phyloP scores from a whole-genome alignment of 2,329 filamentous ascomycete species.

The Drechslera avenae region DNA sequence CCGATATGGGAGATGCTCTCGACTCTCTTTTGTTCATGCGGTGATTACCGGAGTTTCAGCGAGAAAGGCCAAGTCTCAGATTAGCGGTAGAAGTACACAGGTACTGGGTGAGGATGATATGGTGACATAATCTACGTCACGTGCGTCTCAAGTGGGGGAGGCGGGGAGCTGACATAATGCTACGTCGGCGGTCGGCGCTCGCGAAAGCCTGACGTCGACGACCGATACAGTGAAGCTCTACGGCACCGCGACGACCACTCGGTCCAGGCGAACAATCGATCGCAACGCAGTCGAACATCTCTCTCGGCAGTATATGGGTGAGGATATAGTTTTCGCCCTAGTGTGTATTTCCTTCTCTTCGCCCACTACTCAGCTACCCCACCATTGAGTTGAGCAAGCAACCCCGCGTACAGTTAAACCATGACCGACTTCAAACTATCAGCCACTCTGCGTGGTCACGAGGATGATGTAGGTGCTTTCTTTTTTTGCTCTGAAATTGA shows the following conservation, averaged over 20 bases:
- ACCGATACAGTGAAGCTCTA: constrained; percentile 3
- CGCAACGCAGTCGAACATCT: background rate
- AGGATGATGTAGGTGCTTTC: constrained; percentile 74
- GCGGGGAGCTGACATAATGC: constrained; percentile 11
- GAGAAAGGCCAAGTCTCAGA: background rate
- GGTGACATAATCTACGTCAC: background rate
- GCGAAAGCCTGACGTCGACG: constrained; percentile 19
- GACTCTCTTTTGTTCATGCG: too few relatives aligned
- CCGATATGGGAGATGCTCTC: background rate
- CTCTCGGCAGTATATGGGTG: constrained; percentile 13
- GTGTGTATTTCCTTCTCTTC: constrained; percentile 17
- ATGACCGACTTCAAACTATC: constrained; percentile 94
- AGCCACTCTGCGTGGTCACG: constrained; percentile 84
- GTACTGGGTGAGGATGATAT: background rate
- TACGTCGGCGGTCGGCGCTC: constrained; percentile 1
- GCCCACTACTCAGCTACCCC: constrained; percentile 13
- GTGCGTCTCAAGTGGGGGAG: background rate
- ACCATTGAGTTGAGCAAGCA: constrained; percentile 23
- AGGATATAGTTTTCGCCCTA: constrained; percentile 1
- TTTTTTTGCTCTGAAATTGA: background rate
- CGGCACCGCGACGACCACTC: background rate
- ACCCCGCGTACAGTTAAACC: constrained; percentile 34
- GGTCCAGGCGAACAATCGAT: background rate
- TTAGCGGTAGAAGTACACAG: background rate
- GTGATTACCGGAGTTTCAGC: background rate